Evolutionary conservation across 2,329 filamentous ascomycete species (phyloP).

Genomic region (Aspergillus clavatus): DNA sequence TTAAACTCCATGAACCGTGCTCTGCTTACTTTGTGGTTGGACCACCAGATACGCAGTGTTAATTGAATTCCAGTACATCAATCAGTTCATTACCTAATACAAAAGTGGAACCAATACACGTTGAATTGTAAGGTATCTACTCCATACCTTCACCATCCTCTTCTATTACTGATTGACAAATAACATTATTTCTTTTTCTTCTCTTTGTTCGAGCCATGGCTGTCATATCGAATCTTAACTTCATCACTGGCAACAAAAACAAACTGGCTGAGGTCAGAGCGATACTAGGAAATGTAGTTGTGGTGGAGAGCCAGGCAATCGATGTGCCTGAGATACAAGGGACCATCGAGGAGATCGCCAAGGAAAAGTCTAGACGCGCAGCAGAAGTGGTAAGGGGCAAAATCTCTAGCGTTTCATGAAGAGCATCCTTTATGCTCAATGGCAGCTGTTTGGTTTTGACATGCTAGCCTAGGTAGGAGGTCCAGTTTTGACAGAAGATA

Average conservation of each 20-base stretch:
- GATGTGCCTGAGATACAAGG: conserved; percentile 91
- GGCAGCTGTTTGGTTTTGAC: background rate
- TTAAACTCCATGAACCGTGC: too few species aligned
- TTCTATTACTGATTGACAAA: too few species aligned
- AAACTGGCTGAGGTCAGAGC: conserved; percentile 86
- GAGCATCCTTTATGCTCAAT: background rate
- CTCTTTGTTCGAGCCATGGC: conserved; percentile 36
- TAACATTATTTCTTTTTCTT: too few species aligned
- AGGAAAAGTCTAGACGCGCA: conserved; percentile 78
- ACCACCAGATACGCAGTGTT: too few species aligned
- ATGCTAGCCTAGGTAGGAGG: conserved; percentile 60
- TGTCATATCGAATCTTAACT: conserved; percentile 62
- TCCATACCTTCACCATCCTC: too few species aligned
- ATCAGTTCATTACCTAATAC: too few species aligned
- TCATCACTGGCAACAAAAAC: conserved; percentile 95
- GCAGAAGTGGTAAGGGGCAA: conserved; percentile 62
- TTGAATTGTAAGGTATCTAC: too few species aligned
- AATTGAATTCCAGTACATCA: too few species aligned
- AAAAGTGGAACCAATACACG: too few species aligned
- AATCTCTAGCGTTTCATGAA: conserved; percentile 3
- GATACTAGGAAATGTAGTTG: conserved; percentile 70
- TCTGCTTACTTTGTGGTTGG: too few species aligned
- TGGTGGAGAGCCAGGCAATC: conserved; percentile 67
- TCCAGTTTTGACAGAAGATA: conserved; percentile 93
- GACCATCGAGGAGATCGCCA: conserved; percentile 83